Evolutionary conservation across 2,329 filamentous ascomycete genomes (phyloP), one percentile per base, ranked within the genome.

Genomic region (Colletotrichum tropicicola): DNA sequence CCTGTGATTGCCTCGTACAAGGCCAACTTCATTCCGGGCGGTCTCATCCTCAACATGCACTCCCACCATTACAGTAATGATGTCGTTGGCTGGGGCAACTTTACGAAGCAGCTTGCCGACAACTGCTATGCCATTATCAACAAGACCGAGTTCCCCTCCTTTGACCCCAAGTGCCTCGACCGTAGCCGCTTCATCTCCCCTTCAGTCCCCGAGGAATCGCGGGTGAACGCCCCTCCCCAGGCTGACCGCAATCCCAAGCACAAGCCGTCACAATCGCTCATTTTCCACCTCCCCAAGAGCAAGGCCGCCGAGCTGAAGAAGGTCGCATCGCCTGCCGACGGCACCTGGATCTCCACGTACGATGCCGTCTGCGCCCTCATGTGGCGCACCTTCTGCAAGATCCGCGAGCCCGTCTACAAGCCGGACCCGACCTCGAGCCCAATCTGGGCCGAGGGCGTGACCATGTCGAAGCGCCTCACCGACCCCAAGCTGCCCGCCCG

Each of bases 221-320:
- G 70, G 43, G 60, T 79, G 7, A 71, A 76, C 44, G 77, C 72
- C 0, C 77, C 76, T n/a, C 61, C 71, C 2, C 55, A 66, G 2
- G 69, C 70, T 2, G 41, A 68, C 2, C 72, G 74, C 2, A 74
- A 80, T 56, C 72, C 75, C 0, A 70, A 68, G 6, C 76, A 75
- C 23, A 68, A 59, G 30, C 23, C 61, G n/a, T 67, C 49, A 54
- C 57, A 72, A 2, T 73, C 66, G 2, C 69, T 80, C 1, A 71
- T 82, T 1, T 82, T 82, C 66, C 80, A 83, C 60, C 70, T 83
- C 0, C 78, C 80, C 2, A 77, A 76, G 68, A 81, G 78, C 71
- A 82, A 81, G 61, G 76, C 77, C 1, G 76, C 74, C 0, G 69
- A 75, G 54, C 68, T 83, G 9, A 83, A 83, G 64, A 69, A 65